A percentile compares a stretch with the other conserved stretches of the same genome.
These are phyloP conservation scores for Hortaea sp. DNA, from an alignment of 2,329 filamentous ascomycete species.

Conservation along the genomic window DNA sequence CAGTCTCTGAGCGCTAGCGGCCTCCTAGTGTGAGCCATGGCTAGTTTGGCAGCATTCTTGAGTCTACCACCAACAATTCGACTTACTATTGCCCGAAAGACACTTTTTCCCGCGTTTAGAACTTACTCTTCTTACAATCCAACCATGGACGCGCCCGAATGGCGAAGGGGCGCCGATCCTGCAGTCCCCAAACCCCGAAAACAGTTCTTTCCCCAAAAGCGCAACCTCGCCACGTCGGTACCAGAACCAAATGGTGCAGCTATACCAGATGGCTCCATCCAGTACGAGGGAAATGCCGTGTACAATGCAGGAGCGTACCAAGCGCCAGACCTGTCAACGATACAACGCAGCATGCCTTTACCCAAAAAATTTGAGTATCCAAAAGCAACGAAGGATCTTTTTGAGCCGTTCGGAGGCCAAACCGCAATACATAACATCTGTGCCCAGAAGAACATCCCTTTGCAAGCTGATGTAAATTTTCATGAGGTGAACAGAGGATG, in stretches of 20 bases:
- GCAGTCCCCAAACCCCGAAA: background rate
- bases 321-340: background rate
- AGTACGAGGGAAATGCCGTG: background rate
- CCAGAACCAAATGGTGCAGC: background rate
- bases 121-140: background rate
- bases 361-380: background rate
- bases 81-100: background rate
- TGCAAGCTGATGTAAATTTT: background rate
- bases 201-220: background rate
- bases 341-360: constrained; percentile 1
- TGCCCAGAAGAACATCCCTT: background rate
- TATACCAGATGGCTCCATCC: background rate
- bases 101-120: background rate
- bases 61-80: background rate
- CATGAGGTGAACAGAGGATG: background rate
- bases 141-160: background rate
- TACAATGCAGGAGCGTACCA: background rate
- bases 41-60: background rate
- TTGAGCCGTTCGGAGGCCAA: background rate
- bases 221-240: background rate
- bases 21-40: background rate
- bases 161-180: background rate
- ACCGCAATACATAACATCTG: background rate
- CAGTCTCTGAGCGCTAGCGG: no score
- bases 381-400: background rate